Evolutionary conservation across 257 asterid species (phyloP), one percentile per base, ranked within the genome.

Genomic region (Scutellaria minor): DNA sequence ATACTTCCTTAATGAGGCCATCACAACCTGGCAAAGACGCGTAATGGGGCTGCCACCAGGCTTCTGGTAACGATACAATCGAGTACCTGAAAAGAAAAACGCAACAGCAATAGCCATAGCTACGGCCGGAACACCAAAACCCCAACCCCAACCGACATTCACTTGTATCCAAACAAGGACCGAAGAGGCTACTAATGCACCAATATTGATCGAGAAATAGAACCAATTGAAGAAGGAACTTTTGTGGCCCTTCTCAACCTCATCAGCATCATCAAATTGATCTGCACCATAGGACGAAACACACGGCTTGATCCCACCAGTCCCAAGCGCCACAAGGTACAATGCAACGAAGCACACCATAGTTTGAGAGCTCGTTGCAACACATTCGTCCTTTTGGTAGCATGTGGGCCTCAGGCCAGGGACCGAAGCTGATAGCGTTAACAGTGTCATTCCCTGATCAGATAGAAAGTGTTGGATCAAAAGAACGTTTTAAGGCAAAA

Each of bases 261-360:
- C 90, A 72, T 90, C 88, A 11, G 84, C 70, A 56, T 90, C 92
- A 45, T 90, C 96, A 22, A 90, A 90, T 55, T 90, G 94, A 68
- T 90, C 92, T 1, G 96, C 96, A 5, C 94, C 96, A 10, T 78
- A 90, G 3, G 96, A 87, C 1, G 94, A 90, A n/a, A 90, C 94
- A 1, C 94, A 90, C 0, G 94, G 94, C 81, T 90, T 90, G 71
- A 90, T 87, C 22, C 94, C 94, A 2, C 96, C 94, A 0, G 96
- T 84, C 4, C 96, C 94, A 1, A 89, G 74, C 8, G 96, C 89
- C 24, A 89, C 73, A 31, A 89, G 81, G 79, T 89, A 87, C 22
- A 89, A 81, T 13, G 94, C 89, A 4, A 75, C 46, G 63, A 83
- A 90, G 64, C 78, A 73, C n/a, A 78, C 74, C 2, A 86, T 71